Evolutionary conservation across 139 green algal genomes (phyloP).

Genomic region (Microglena sp.): DNA sequence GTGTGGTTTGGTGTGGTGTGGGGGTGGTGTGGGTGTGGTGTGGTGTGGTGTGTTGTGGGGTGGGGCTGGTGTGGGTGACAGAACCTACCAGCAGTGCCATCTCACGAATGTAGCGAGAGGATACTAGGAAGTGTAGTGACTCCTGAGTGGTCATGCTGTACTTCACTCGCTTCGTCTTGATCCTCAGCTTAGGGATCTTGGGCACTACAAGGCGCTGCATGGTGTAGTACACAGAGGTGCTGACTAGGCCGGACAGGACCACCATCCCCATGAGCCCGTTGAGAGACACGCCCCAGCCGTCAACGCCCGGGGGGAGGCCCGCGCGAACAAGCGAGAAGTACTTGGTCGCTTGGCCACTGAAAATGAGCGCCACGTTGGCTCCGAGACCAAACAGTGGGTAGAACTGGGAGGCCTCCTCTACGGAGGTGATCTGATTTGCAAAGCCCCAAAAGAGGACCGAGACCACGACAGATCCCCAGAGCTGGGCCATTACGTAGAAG

Average conservation of each 20-base stretch:
- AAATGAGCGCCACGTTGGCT: conserved; percentile 96
- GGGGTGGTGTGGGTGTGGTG: too few relatives aligned
- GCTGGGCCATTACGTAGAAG: conserved; percentile 98
- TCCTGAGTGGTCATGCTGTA: conserved; percentile 84
- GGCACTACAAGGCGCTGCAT: conserved; percentile 79
- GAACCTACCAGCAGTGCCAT: conserved; percentile 83
- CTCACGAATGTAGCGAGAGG: conserved; percentile 89
- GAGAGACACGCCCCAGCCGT: conserved; percentile 93
- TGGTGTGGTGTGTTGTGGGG: too few relatives aligned
- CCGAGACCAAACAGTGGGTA: conserved; percentile 97
- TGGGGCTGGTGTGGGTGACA: too few relatives aligned
- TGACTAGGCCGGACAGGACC: conserved; percentile 76
- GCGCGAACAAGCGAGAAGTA: conserved; percentile 88
- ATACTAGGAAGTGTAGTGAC: conserved; percentile 86
- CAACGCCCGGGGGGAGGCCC: conserved; percentile 80
- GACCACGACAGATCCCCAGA: conserved; percentile 97
- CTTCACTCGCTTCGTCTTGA: conserved; percentile 84
- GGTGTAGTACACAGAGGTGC: conserved; percentile 65
- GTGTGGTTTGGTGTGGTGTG: too few relatives aligned
- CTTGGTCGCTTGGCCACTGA: conserved; percentile 91
- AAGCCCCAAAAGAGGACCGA: conserved; percentile 98
- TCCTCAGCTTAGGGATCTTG: conserved; percentile 38
- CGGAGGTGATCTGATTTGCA: conserved; percentile 96
- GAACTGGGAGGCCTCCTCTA: conserved; percentile 96
- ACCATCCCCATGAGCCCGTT: conserved; percentile 95